Evolutionary conservation across 306 rosid genomes (phyloP).

Genomic region (Oemleria cerasiformis): DNA sequence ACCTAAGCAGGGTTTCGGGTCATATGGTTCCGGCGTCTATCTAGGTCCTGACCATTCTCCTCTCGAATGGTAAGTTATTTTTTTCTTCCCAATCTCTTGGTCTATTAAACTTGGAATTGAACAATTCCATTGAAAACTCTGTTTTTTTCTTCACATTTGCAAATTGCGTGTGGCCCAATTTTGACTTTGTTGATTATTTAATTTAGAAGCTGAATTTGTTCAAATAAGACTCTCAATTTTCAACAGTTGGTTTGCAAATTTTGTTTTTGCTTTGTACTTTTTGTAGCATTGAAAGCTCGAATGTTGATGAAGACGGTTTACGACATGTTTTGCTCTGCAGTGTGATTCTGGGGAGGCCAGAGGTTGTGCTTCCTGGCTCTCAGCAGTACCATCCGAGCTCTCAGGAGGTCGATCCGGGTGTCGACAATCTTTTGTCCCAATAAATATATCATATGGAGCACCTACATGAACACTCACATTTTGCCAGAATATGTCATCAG

Average conservation of each 20-base stretch:
- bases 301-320: slow-evolving; percentile 51
- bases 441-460: slow-evolving; percentile 62
- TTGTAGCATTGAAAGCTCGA: slow-evolving; percentile 44
- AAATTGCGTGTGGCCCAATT: not conserved
- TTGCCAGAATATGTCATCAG: slow-evolving; percentile 69
- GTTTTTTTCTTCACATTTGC: not conserved
- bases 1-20: slow-evolving; percentile 9
- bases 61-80: slow-evolving; percentile 42
- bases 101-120: not conserved
- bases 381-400: slow-evolving; percentile 57
- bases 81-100: not conserved
- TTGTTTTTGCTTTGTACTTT: not conserved
- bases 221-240: not conserved
- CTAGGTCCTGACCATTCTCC: slow-evolving; percentile 64
- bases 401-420: slow-evolving; percentile 65
- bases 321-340: slow-evolving; percentile 73
- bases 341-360: slow-evolving; percentile 69
- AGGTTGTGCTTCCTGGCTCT: slow-evolving; percentile 53
- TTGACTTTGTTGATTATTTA: not conserved
- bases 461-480: slow-evolving; percentile 71
- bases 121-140: not conserved
- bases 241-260: slow-evolving; percentile 2
- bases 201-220: not conserved
- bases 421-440: slow-evolving; percentile 51
- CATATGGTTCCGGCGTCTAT: slow-evolving; percentile 43